These are phyloP conservation scores for Euphorbia celastroides DNA, from an alignment of 441 rosid genomes.

Conservation along the genomic window DNA sequence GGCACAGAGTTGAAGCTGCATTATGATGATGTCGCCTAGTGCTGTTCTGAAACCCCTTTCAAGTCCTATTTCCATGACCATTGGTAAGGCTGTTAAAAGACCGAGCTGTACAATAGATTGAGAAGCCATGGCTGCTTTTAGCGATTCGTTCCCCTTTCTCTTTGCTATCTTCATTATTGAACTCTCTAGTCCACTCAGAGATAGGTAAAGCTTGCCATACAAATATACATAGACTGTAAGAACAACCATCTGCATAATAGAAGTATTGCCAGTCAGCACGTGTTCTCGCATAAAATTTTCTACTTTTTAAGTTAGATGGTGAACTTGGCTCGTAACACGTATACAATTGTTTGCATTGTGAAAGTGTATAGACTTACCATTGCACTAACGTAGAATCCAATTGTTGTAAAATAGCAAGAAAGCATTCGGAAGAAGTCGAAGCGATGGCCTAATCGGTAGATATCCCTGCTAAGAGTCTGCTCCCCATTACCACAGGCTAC, in stretches of 20 bases:
- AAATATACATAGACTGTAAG: conserved; percentile 65
- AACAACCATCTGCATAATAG: conserved; percentile 58
- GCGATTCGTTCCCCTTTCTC: conserved; percentile 56
- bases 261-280: neutral
- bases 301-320: too few relatives aligned
- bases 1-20: conserved; percentile 83
- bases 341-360: too few relatives aligned
- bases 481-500: conserved; percentile 92
- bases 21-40: conserved; percentile 16
- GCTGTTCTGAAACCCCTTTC: conserved; percentile 33
- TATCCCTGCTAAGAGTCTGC: conserved; percentile 87
- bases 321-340: too few relatives aligned
- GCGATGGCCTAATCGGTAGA: conserved; percentile 80
- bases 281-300: too few relatives aligned
- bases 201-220: conserved; percentile 78
- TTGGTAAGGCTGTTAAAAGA: conserved; percentile 86
- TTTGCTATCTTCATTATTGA: conserved; percentile 61
- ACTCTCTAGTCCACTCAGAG: conserved; percentile 85
- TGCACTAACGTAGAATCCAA: conserved; percentile 65
- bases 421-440: conserved; percentile 89
- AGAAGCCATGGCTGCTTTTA: conserved; percentile 88
- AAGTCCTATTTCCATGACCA: conserved; percentile 84
- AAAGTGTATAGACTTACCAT: conserved; percentile 27
- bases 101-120: conserved; percentile 81
- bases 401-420: conserved; percentile 65